Evolutionary conservation across 2,329 filamentous ascomycete species (phyloP), one percentile per base, ranked within the genome.

Genomic region (Trichoderma polysporum): DNA sequence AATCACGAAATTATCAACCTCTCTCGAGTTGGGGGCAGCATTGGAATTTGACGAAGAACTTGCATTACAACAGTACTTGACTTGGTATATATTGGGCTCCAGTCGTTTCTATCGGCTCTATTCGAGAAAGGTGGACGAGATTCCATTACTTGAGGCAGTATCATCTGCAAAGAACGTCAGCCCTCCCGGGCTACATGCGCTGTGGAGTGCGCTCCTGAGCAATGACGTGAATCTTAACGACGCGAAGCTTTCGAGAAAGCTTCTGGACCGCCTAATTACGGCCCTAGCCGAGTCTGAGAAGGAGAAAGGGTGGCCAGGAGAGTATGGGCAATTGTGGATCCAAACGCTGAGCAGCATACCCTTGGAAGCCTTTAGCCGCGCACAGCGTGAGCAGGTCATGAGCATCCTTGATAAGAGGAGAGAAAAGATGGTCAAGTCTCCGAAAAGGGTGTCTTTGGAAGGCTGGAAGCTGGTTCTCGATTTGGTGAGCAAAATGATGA

Each of bases 401-500:
- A 70, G 69, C 0, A 68, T 75, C 2, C 68, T 82, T 2, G 68
- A 77, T 8, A 70, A 73, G 7, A 69, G 73, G 22, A 71, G 73
- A 59, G 73, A 62, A 22, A 72, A 67, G 58, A 72, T 72, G 71
- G 33, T 68, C 7, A 74, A 76, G 45, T 63, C 71, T 4, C 73
- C 72, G 1, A 74, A 73, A 31, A 69, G 71, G 25, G 58, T 76
- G 3, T 68, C 75, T 4, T 37, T 75, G 2, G 70, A 75, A 10
- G 70, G 73, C 10, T 81, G 79, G 76, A 78, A 76, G 58, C 67
- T 76, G 10, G 71, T 83, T 5, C 74, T 87, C 7, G 78, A 80
- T 22, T 70, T 87, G 56, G 79, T 82, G 69, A 73, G 79, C 2
- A 86, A 84, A 70, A 74, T 86, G 27, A 84, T 86, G 80, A 73